Evolutionary conservation across 1,284 basidiomycete genomes (phyloP).

Genomic region (Hypsizygus ulmarius): DNA sequence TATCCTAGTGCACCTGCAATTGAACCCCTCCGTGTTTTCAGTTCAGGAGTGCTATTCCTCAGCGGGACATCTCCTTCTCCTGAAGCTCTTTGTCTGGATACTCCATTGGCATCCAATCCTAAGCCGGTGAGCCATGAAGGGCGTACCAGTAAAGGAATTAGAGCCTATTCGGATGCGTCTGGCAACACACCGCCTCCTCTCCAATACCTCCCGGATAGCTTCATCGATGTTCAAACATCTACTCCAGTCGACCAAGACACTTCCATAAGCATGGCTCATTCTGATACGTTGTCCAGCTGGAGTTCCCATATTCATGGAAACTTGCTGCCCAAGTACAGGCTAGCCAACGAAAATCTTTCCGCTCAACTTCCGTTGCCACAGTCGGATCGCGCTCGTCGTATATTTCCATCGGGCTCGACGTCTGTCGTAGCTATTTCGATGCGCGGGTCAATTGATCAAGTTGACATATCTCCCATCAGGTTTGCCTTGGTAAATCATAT

Average conservation of each 20-base stretch:
- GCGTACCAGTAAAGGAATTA: too few species aligned
- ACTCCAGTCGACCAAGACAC: too few species aligned
- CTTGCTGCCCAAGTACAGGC: not conserved
- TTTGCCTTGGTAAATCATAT: slow-evolving; percentile 1
- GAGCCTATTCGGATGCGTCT: too few species aligned
- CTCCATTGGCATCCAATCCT: not conserved
- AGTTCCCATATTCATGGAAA: not conserved
- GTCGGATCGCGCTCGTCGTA: slow-evolving; percentile 13
- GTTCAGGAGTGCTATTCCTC: slow-evolving; percentile 9
- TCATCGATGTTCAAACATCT: too few species aligned
- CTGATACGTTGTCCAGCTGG: too few species aligned
- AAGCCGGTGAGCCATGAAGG: not conserved
- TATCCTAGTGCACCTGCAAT: not conserved
- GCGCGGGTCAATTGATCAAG: slow-evolving; percentile 14
- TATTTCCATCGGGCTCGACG: slow-evolving; percentile 5
- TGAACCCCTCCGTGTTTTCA: slow-evolving; percentile 6
- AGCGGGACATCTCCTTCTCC: not conserved
- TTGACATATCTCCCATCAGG: slow-evolving; percentile 9
- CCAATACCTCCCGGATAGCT: too few species aligned
- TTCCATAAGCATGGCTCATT: too few species aligned
- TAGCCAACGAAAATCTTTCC: slow-evolving; percentile 1
- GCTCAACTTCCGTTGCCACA: slow-evolving; percentile 11
- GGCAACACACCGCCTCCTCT: too few species aligned
- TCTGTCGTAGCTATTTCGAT: slow-evolving; percentile 15
- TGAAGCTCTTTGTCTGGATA: not conserved